These are phyloP conservation scores for Coniferiporia sulphurascens DNA, from an alignment of 1,284 basidiomycete genomes.

Conservation along the genomic window DNA sequence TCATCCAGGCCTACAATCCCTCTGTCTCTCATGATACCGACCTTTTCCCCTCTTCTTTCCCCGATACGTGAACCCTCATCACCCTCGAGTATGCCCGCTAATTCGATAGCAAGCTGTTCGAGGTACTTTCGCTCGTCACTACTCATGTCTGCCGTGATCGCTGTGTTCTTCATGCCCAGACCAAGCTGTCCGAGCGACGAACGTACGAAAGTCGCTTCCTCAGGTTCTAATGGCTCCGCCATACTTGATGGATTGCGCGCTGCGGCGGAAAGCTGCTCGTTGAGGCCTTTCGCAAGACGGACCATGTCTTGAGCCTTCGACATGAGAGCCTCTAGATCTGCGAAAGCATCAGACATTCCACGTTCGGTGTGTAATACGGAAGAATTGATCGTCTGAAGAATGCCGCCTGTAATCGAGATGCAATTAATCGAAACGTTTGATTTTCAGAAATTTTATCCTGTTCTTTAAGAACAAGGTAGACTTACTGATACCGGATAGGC, in stretches of 20 bases:
- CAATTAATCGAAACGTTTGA: background rate
- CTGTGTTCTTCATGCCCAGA: slow-evolving; percentile 67
- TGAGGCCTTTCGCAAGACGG: slow-evolving; percentile 82
- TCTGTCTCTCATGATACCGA: slow-evolving; percentile 60
- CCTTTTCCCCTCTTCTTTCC: slow-evolving; percentile 29
- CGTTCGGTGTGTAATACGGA: slow-evolving; percentile 37
- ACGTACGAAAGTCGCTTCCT: slow-evolving; percentile 83
- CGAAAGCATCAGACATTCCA: slow-evolving; percentile 75
- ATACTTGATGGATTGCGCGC: slow-evolving; percentile 13
- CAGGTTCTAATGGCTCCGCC: slow-evolving; percentile 47
- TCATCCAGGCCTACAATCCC: slow-evolving; percentile 90
- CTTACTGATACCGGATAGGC: slow-evolving; percentile 49
- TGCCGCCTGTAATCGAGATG: slow-evolving; percentile 4
- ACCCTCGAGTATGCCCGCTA: slow-evolving; percentile 71
- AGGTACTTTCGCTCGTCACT: slow-evolving; percentile 78
- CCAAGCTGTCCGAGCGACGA: slow-evolving; percentile 88
- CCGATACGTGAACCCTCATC: slow-evolving; percentile 22
- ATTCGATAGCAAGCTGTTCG: slow-evolving; percentile 79
- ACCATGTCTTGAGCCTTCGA: slow-evolving; percentile 93
- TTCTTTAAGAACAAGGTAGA: slow-evolving; percentile 9
- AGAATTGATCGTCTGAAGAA: slow-evolving; percentile 17
- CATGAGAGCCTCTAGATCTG: slow-evolving; percentile 90
- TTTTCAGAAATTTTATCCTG: background rate
- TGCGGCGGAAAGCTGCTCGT: slow-evolving; percentile 63
- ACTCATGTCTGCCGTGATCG: slow-evolving; percentile 90